Percentiles rank a stretch among this genome's conserved stretches.
These are phyloP conservation scores for Blastobotrys proliferans DNA, from an alignment of 1,139 yeast genomes.

Conservation along the genomic window DNA sequence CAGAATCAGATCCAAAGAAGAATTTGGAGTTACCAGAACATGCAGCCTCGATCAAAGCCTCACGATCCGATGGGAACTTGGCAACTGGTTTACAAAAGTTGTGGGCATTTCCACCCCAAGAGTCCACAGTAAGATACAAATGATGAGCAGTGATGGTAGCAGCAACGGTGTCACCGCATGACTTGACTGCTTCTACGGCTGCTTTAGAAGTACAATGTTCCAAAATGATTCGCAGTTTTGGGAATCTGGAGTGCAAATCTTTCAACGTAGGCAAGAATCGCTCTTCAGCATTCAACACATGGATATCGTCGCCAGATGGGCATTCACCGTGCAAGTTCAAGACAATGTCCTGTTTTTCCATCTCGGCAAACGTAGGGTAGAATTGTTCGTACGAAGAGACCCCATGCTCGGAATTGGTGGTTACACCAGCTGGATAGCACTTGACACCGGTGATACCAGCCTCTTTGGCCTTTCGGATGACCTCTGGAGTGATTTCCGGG, in stretches of 20 bases:
- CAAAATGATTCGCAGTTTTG: slow-evolving; percentile 76
- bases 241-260: slow-evolving; percentile 77
- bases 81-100: slow-evolving; percentile 98
- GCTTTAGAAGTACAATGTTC: slow-evolving; percentile 95
- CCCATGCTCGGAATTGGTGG: slow-evolving; percentile 90
- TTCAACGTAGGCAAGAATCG: slow-evolving; percentile 85
- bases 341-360: slow-evolving; percentile 73
- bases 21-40: slow-evolving; percentile 89
- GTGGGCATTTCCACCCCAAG: slow-evolving; percentile 95
- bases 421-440: slow-evolving; percentile 98
- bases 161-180: slow-evolving; percentile 71
- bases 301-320: slow-evolving; percentile 62
- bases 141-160: slow-evolving; percentile 98
- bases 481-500: slow-evolving; percentile 76
- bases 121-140: slow-evolving; percentile 78
- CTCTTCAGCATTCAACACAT: slow-evolving; percentile 91
- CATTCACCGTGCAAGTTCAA: slow-evolving; percentile 94
- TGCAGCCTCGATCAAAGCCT: slow-evolving; percentile 81
- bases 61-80: slow-evolving; percentile 77
- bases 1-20: slow-evolving; percentile 96
- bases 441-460: slow-evolving; percentile 71
- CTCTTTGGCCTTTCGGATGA: slow-evolving; percentile 74
- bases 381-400: slow-evolving; percentile 86
- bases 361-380: slow-evolving; percentile 83
- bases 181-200: slow-evolving; percentile 72